Conservation (phyloP, 2,329 filamentous ascomycete species). For the Pseudopyrenochaeta lycopersici region DNA sequence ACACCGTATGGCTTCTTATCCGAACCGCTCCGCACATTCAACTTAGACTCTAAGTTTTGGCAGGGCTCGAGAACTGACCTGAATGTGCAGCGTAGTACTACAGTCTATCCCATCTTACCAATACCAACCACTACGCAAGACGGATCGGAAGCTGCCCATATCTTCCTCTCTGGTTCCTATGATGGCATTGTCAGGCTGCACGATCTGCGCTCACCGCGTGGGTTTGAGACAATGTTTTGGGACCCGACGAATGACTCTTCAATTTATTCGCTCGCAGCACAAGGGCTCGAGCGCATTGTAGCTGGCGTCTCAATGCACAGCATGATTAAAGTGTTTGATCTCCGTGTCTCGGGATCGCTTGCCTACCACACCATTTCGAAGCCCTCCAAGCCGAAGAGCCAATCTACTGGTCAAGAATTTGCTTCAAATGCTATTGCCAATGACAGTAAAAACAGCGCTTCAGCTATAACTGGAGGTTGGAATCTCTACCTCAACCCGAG, state of each 20-base stretch:
- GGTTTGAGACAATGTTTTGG: slow-evolving; percentile 59
- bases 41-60: slow-evolving; percentile 31
- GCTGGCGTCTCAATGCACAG: slow-evolving; percentile 66
- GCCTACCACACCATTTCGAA: slow-evolving; percentile 48
- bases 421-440: slow-evolving; percentile 25
- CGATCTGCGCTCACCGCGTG: slow-evolving; percentile 64
- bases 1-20: slow-evolving; percentile 54
- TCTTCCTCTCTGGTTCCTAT: slow-evolving; percentile 69
- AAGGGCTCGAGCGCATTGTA: slow-evolving; percentile 65
- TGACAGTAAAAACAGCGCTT: neutral
- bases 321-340: slow-evolving; percentile 69
- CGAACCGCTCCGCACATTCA: slow-evolving; percentile 52
- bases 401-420: slow-evolving; percentile 11
- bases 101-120: slow-evolving; percentile 58
- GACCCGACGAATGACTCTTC: slow-evolving; percentile 67
- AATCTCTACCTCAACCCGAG: slow-evolving; percentile 58
- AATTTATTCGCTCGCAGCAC: slow-evolving; percentile 66
- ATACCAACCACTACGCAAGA: slow-evolving; percentile 43
- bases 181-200: slow-evolving; percentile 67
- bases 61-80: slow-evolving; percentile 35
- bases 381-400: slow-evolving; percentile 7
- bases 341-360: slow-evolving; percentile 60
- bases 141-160: slow-evolving; percentile 53
- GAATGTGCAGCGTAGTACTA: slow-evolving; percentile 25
- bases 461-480: slow-evolving; percentile 47